These are phyloP conservation scores for Colletotrichum scovillei DNA, from an alignment of 2,329 filamentous ascomycete species.

Conservation along the genomic window DNA sequence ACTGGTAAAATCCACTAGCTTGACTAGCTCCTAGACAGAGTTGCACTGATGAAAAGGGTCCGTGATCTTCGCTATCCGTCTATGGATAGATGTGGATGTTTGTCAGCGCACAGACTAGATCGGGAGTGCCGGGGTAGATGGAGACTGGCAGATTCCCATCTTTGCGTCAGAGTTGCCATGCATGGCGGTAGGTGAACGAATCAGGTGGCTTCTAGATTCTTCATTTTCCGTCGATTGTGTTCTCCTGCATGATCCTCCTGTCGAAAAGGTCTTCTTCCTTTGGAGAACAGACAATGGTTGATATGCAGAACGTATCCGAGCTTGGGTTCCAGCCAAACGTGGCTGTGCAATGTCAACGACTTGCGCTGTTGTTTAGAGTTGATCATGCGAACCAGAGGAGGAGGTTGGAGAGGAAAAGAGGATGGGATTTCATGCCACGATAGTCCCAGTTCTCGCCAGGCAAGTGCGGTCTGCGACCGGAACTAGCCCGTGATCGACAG, in stretches of 20 bases:
- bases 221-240: not conserved
- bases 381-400: conserved; percentile 18
- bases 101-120: conserved; percentile 21
- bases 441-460: not conserved
- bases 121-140: conserved; percentile 22
- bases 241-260: not conserved
- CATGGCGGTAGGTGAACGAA: not conserved
- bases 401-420: not conserved
- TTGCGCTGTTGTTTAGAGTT: conserved; percentile 5
- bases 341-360: conserved; percentile 21
- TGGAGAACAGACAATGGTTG: not conserved
- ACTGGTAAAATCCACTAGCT: not conserved
- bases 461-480: not conserved
- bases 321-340: conserved; percentile 25
- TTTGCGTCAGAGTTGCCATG: not conserved
- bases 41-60: conserved; percentile 9
- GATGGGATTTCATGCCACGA: not conserved
- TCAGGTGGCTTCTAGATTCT: not conserved
- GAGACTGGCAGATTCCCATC: conserved; percentile 2
- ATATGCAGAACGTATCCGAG: not conserved
- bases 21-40: not conserved
- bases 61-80: conserved; percentile 15
- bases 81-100: not conserved
- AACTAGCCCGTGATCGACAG: conserved; percentile 12
- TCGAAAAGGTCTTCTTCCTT: not conserved